Conservation (phyloP, 108 stramenopile species). For the Thalassiosira profunda region DNA sequence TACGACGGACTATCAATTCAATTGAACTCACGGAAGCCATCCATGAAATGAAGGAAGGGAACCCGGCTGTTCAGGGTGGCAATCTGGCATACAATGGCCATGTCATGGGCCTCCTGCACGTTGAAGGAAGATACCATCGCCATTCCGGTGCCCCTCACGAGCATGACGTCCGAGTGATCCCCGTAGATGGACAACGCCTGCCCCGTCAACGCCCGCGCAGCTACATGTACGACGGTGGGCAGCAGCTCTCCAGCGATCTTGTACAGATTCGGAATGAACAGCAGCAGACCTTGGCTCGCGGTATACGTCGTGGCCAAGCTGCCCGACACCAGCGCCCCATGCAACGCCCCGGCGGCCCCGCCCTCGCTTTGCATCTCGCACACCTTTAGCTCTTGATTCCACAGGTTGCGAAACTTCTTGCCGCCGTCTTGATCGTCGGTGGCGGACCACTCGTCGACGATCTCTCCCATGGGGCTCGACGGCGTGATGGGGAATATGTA, state of each 20-base stretch:
- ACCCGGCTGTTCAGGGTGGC: conserved; percentile 64
- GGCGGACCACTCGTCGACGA: conserved; percentile 65
- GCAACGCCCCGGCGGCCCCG: conserved; percentile 69
- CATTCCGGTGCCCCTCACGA: conserved; percentile 60
- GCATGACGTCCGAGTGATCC: conserved; percentile 72
- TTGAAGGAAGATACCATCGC: conserved; percentile 63
- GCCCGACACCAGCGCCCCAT: conserved; percentile 62
- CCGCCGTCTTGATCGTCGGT: conserved; percentile 25
- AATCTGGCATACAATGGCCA: conserved; percentile 61
- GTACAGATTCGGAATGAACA: conserved; percentile 71
- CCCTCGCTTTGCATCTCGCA: conserved; percentile 65
- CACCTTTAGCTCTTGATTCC: conserved; percentile 65
- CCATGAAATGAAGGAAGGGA: conserved; percentile 70
- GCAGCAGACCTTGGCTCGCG: conserved; percentile 61
- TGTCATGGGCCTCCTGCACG: conserved; percentile 74
- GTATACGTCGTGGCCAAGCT: conserved; percentile 66
- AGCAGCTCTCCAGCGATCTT: conserved; percentile 71
- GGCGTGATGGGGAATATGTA: conserved; percentile 78
- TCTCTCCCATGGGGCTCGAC: conserved; percentile 61
- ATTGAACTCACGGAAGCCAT: conserved; percentile 52
- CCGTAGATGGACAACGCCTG: conserved; percentile 69
- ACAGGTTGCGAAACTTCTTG: conserved; percentile 54
- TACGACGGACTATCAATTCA: not conserved
- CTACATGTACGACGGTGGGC: conserved; percentile 71
- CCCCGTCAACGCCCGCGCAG: conserved; percentile 63